Base-by-base conservation (phyloP, 2,329 filamentous ascomycete species). In the Calycina marina region DNA sequence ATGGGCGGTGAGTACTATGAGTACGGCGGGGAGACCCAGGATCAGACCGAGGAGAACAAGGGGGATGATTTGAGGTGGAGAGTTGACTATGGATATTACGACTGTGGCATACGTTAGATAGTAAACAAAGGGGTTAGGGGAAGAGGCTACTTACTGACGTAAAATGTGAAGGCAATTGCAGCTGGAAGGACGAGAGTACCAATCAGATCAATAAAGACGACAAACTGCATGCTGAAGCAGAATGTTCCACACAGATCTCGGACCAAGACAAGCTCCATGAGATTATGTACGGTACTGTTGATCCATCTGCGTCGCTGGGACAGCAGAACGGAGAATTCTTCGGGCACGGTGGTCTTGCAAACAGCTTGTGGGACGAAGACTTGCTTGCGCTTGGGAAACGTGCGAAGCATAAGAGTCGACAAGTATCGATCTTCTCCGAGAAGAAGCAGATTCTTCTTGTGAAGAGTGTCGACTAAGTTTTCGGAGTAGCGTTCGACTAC, bases 201-300 rank as follows among this genome's bases (percentile, higher is more conserved):
- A 34, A 96, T 70, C 34, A 98, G 67, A 59, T 98, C 90, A 51
- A 98, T 81, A 54, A 86, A 93, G 41, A 98, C 79, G 43, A 98
- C 78, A 54, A 98, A 98, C 59, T 98, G 90, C 90, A 98, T 98
- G 57, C 84, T 93, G 66, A 98, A 98, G 65, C 92, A 98, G 63
- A 98, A 98, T 3, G 90, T 98, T 44, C 90, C 90, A 53, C 90
- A 98, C 11, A 98, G 71, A 62, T 98, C 90, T 42, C 86, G 75
- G 27, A 98, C 92, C 18, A 98, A 71, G 32, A 96, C 76, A 38
- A 98, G 72, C 58, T 98, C 90, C 82, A 98, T 94, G 27, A 98
- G 65, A 54, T 98, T 98, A 65, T 98, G 90, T 30, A 98, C 80
- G 4, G 90, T 98, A 56, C 84, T 93, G 70, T 98, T 98, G 61